Percentiles rank a stretch among this genome's conserved stretches.
These are phyloP conservation scores for Thielaviopsis populi DNA, from an alignment of 2,329 filamentous ascomycete species.

Conservation along the genomic window DNA sequence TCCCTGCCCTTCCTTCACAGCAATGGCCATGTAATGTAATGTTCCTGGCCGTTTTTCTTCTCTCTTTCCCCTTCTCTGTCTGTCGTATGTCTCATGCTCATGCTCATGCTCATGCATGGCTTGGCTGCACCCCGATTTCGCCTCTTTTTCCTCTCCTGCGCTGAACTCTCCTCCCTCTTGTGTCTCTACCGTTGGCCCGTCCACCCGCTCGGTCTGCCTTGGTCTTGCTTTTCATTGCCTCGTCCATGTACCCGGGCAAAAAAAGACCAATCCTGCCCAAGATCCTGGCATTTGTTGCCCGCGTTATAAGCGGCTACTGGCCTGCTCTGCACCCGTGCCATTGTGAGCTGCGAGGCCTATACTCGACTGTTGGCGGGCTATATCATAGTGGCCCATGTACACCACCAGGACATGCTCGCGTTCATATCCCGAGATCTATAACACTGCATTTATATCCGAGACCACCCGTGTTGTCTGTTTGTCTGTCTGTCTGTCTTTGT, in stretches of 20 bases:
- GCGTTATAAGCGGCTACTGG: not conserved
- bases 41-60: not conserved
- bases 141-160: not conserved
- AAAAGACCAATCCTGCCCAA: not conserved
- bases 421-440: not conserved
- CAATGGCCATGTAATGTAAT: not conserved
- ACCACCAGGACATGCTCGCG: not conserved
- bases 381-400: not conserved
- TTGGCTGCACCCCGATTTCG: not conserved
- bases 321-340: not conserved
- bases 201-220: not conserved
- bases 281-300: not conserved
- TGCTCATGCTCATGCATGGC: not conserved
- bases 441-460: not conserved
- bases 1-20: not conserved
- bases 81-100: not conserved
- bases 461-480: not conserved
- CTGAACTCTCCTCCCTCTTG: not conserved
- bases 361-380: not conserved
- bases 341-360: not conserved
- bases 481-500: not conserved
- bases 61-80: not conserved
- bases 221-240: not conserved
- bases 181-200: not conserved
- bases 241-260: not conserved